Evolutionary conservation across 306 rosid species (phyloP).

Genomic region (Erythrophleum fordii): DNA sequence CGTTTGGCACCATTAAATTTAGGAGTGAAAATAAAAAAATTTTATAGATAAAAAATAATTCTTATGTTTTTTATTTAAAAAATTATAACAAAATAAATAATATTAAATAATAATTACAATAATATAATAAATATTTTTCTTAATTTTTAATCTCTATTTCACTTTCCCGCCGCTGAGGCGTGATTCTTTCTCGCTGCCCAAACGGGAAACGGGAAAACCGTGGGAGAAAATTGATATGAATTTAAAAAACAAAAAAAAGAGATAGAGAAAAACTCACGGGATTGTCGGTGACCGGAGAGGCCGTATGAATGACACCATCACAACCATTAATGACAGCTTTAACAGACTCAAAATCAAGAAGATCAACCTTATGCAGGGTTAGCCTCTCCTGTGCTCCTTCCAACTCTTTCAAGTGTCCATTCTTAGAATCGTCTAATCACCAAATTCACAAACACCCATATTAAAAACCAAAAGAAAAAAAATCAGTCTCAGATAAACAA

Average conservation of each 20-base stretch:
- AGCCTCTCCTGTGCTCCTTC: constrained; percentile 83
- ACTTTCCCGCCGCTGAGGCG: too few relatives aligned
- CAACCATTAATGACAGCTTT: constrained; percentile 66
- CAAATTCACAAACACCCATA: not conserved
- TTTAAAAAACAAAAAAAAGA: too few relatives aligned
- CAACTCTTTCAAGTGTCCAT: constrained; percentile 71
- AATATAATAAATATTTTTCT: too few relatives aligned
- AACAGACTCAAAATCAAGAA: constrained; percentile 64
- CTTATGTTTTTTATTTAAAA: too few relatives aligned
- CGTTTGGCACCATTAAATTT: too few relatives aligned
- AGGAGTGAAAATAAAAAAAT: too few relatives aligned
- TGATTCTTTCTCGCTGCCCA: constrained; percentile 24
- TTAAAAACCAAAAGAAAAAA: not conserved
- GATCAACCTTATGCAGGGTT: constrained; percentile 72
- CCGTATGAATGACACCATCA: constrained; percentile 83
- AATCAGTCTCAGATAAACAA: not conserved
- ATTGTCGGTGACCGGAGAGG: constrained; percentile 86
- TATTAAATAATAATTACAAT: too few relatives aligned
- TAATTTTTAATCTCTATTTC: too few relatives aligned
- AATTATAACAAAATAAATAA: too few relatives aligned
- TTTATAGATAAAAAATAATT: too few relatives aligned
- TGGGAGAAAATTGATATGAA: not conserved
- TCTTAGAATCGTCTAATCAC: constrained; percentile 70
- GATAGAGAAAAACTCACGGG: constrained; percentile 50
- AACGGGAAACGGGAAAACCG: not conserved